These are phyloP conservation scores for Cubamyces sp. DNA, from an alignment of 768 basidiomycete species.

Conservation along the genomic window DNA sequence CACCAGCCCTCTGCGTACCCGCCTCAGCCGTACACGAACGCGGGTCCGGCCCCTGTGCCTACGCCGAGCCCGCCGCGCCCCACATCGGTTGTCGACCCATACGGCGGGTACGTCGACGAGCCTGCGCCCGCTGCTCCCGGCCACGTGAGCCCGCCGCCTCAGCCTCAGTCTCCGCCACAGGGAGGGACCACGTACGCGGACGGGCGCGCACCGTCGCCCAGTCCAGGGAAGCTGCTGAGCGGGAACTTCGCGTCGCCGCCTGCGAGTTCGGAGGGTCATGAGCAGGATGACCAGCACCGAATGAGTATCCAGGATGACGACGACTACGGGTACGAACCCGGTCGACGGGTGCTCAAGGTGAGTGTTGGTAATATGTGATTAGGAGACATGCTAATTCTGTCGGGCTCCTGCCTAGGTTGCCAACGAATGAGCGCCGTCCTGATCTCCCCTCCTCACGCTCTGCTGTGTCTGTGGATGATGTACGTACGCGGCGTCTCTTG, in stretches of 20 bases:
- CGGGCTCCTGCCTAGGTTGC: slow-evolving; percentile 5
- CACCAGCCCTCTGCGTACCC: slow-evolving; percentile 11
- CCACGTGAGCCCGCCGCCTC: slow-evolving; percentile 16
- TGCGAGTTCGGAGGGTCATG: slow-evolving; percentile 29
- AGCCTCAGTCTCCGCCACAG: background rate
- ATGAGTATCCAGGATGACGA: slow-evolving; percentile 39
- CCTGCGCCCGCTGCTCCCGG: background rate
- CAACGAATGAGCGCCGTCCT: slow-evolving; percentile 15
- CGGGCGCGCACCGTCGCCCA: slow-evolving; percentile 2
- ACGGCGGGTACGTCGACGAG: slow-evolving; percentile 31
- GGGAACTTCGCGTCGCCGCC: slow-evolving; percentile 26
- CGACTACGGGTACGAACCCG: slow-evolving; percentile 37
- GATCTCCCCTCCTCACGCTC: background rate
- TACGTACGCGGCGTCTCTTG: background rate
- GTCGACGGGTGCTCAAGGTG: slow-evolving; percentile 38
- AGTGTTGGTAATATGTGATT: background rate
- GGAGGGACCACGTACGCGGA: slow-evolving; percentile 2
- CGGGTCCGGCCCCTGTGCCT: background rate
- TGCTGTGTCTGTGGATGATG: slow-evolving; percentile 8
- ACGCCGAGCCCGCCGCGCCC: slow-evolving; percentile 22
- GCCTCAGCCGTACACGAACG: slow-evolving; percentile 5
- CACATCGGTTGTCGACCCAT: slow-evolving; percentile 27
- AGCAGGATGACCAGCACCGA: slow-evolving; percentile 27
- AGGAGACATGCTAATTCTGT: background rate
- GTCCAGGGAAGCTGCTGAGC: slow-evolving; percentile 15